These are phyloP conservation scores for Cutaneotrichosporon mucoides DNA, from an alignment of 1,284 basidiomycete genomes.

Conservation along the genomic window DNA sequence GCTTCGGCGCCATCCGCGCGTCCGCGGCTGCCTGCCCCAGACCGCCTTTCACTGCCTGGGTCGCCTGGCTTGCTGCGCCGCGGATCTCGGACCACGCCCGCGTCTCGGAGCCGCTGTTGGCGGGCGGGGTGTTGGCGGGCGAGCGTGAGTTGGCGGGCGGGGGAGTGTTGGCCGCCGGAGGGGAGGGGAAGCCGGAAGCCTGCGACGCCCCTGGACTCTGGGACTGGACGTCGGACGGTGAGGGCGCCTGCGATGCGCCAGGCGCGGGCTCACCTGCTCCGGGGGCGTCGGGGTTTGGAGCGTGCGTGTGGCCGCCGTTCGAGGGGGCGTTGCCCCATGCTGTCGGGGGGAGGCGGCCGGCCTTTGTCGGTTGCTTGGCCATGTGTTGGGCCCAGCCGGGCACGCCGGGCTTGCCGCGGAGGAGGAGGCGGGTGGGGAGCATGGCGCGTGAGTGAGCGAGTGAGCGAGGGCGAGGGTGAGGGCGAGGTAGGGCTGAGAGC, in stretches of 20 bases:
- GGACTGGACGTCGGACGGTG: too few relatives aligned
- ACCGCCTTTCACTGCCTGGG: neutral
- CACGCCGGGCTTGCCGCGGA: neutral
- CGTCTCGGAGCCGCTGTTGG: neutral
- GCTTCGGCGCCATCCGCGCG: neutral
- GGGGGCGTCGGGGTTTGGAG: neutral
- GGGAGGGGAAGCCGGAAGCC: too few relatives aligned
- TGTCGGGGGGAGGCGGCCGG: neutral
- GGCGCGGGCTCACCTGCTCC: neutral
- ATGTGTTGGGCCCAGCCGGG: conserved; percentile 1
- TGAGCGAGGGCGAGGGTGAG: neutral
- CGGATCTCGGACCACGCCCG: neutral
- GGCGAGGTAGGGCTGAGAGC: neutral
- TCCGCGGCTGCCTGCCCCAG: neutral
- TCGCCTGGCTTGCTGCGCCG: neutral
- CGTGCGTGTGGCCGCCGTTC: too few relatives aligned
- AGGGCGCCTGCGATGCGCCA: neutral
- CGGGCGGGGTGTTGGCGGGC: too few relatives aligned
- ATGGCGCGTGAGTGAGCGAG: neutral
- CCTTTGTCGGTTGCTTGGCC: neutral
- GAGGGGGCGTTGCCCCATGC: neutral
- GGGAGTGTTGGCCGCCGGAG: too few relatives aligned
- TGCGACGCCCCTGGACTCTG: too few relatives aligned
- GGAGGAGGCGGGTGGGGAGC: neutral
- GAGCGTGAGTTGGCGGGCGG: too few relatives aligned